Evolutionary conservation across 176 grass and related monocot species (phyloP).

Genomic region (Panicum miliaceum): DNA sequence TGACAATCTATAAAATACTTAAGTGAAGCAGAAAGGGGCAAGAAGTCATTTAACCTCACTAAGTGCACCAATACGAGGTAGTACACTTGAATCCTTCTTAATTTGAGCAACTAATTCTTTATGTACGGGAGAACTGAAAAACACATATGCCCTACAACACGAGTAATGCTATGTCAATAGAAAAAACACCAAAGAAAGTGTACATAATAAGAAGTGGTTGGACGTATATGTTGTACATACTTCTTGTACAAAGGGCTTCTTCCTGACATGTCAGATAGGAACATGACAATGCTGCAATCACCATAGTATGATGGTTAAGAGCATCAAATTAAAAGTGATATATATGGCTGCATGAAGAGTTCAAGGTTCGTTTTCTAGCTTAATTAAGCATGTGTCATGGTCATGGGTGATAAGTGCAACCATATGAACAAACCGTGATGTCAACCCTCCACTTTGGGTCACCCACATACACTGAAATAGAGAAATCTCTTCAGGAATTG

Average conservation of each 20-base stretch:
- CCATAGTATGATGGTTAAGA: constrained; percentile 49
- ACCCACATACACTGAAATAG: constrained; percentile 8
- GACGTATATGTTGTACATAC: constrained; percentile 54
- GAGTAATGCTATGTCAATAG: constrained; percentile 36
- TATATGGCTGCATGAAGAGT: constrained; percentile 8
- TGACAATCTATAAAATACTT: constrained; percentile 29
- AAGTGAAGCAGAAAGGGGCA: constrained; percentile 34
- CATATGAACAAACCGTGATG: neutral
- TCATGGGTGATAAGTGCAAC: neutral
- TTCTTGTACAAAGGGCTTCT: constrained; percentile 96
- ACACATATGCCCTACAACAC: constrained; percentile 77
- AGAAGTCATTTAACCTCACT: constrained; percentile 73
- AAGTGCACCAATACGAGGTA: constrained; percentile 82
- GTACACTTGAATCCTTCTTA: constrained; percentile 83
- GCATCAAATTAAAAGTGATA: constrained; percentile 39
- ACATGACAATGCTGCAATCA: constrained; percentile 78
- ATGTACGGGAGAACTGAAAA: constrained; percentile 86
- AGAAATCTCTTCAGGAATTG: constrained; percentile 9
- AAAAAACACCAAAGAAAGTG: constrained; percentile 30
- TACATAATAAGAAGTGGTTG: constrained; percentile 34
- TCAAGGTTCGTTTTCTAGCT: constrained; percentile 6
- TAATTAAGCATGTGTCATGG: neutral
- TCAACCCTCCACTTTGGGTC: neutral
- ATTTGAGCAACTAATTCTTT: constrained; percentile 87
- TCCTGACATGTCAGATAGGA: constrained; percentile 95